These are phyloP conservation scores for Paxillus ammoniavirescens DNA, from an alignment of 768 basidiomycete species.

Conservation along the genomic window DNA sequence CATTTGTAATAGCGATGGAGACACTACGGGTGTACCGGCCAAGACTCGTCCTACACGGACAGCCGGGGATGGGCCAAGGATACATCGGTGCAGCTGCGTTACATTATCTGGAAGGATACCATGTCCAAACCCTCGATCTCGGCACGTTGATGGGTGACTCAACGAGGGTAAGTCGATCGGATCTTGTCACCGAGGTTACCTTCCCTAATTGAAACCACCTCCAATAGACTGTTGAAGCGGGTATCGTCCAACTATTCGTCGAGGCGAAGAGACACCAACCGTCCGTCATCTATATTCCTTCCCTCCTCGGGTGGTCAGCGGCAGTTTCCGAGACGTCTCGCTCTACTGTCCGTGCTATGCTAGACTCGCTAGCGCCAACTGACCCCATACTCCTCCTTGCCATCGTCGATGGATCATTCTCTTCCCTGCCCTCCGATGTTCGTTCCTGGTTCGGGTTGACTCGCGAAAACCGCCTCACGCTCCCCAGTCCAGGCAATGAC, in stretches of 20 bases:
- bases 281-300: constrained; percentile 92
- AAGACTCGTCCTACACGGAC: constrained; percentile 78
- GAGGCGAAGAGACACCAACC: constrained; percentile 98
- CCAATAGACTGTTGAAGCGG: constrained; percentile 80
- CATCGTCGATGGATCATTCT: constrained; percentile 75
- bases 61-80: constrained; percentile 84
- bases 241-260: constrained; percentile 90
- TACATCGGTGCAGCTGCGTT: constrained; percentile 89
- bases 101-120: constrained; percentile 94
- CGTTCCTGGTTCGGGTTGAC: constrained; percentile 86
- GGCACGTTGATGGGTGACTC: constrained; percentile 88
- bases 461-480: constrained; percentile 69
- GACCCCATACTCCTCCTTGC: constrained; percentile 94
- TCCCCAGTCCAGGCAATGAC: constrained; percentile 48
- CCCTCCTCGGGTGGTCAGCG: constrained; percentile 80
- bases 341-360: constrained; percentile 83
- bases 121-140: constrained; percentile 91
- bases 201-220: constrained; percentile 2
- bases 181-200: not conserved
- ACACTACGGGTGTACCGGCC: constrained; percentile 89
- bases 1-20: constrained; percentile 70
- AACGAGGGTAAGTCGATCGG: constrained; percentile 60
- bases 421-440: constrained; percentile 76
- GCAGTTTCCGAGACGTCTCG: constrained; percentile 83
- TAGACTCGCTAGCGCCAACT: constrained; percentile 86